These are phyloP conservation scores for Colletotrichum phormii DNA, from an alignment of 2,329 filamentous ascomycete species.

Conservation along the genomic window DNA sequence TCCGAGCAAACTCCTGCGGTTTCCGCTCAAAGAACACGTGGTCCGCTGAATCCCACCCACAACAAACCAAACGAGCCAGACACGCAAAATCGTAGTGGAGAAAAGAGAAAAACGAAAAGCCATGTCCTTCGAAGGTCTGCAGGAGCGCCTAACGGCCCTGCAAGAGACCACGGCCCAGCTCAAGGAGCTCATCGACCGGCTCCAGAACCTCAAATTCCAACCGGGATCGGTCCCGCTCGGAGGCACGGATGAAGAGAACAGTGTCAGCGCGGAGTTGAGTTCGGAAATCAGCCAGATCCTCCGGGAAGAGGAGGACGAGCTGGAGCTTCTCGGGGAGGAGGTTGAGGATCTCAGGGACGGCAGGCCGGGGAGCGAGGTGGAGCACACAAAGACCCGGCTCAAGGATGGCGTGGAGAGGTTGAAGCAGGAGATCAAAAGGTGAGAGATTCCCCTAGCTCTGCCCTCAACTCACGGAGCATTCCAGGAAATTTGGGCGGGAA, in stretches of 20 bases:
- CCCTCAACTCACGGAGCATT: not conserved
- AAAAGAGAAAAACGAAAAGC: conserved; percentile 5
- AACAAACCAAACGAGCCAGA: not conserved
- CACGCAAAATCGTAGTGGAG: not conserved
- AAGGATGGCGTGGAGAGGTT: conserved; percentile 75
- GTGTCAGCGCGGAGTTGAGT: conserved; percentile 77
- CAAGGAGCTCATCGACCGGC: conserved; percentile 68
- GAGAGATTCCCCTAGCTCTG: conserved; percentile 38
- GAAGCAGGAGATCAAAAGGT: conserved; percentile 78
- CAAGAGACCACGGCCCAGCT: conserved; percentile 73
- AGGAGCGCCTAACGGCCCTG: conserved; percentile 68
- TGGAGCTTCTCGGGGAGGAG: conserved; percentile 84
- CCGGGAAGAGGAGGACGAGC: conserved; percentile 83
- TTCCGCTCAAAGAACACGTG: no score
- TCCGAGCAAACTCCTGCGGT: not conserved
- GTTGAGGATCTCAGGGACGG: conserved; percentile 74
- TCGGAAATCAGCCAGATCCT: conserved; percentile 84
- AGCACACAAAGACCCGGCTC: conserved; percentile 73
- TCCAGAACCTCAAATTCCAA: conserved; percentile 68
- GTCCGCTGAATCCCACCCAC: not conserved
- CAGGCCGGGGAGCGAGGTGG: conserved; percentile 62
- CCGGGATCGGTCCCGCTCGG: conserved; percentile 67
- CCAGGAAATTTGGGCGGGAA: conserved; percentile 26
- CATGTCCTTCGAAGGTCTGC: conserved; percentile 70
- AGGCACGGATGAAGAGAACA: conserved; percentile 59